Percentiles rank a stretch among this genome's conserved stretches.
Conservation (phyloP, 768 basidiomycete species). For the Lyophyllum decastes region DNA sequence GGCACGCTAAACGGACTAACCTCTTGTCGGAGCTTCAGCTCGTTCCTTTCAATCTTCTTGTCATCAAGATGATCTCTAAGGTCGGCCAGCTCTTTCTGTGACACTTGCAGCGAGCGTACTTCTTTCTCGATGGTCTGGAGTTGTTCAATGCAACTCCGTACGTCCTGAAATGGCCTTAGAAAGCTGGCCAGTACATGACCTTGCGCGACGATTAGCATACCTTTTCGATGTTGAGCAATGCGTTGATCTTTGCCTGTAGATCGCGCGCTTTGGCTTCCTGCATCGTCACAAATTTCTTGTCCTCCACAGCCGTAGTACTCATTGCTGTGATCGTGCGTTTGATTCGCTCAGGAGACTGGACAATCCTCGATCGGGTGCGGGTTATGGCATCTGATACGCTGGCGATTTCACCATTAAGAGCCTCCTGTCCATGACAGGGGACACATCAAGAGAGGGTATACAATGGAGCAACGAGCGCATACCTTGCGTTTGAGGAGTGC, state of each 20-base stretch:
- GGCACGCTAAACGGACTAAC: conserved; percentile 39
- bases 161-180: conserved; percentile 48
- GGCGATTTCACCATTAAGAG: conserved; percentile 59
- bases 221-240: conserved; percentile 74
- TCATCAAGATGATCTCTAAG: conserved; percentile 69
- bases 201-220: conserved; percentile 31
- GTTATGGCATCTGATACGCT: conserved; percentile 60
- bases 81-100: conserved; percentile 69
- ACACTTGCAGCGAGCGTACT: conserved; percentile 56
- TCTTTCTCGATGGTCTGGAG: conserved; percentile 77
- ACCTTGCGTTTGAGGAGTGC: conserved; percentile 66
- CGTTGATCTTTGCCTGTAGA: conserved; percentile 71
- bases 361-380: conserved; percentile 73
- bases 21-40: conserved; percentile 68
- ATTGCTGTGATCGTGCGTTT: conserved; percentile 81
- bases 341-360: conserved; percentile 90
- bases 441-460: background rate
- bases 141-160: conserved; percentile 72
- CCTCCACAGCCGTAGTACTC: conserved; percentile 64
- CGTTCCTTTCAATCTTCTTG: conserved; percentile 74
- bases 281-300: conserved; percentile 63
- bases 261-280: conserved; percentile 79
- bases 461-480: conserved; percentile 8
- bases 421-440: conserved; percentile 43
- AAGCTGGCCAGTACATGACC: background rate